A percentile compares a stretch with the other conserved stretches of the same genome.
phyloP scores from a whole-genome alignment of 148 eudicot species.

The Nepenthes gracilis region DNA sequence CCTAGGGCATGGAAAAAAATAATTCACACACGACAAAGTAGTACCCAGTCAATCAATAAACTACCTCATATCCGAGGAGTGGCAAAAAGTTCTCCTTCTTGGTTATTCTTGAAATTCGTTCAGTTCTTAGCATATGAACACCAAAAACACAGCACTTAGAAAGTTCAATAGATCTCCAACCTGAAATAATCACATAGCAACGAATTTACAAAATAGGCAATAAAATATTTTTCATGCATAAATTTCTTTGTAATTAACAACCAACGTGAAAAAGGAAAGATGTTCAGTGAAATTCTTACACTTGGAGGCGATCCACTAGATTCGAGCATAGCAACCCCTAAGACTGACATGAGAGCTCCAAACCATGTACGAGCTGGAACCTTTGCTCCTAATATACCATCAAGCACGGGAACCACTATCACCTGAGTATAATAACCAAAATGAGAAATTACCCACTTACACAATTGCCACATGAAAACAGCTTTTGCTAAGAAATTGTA shows the following conservation, averaged over 20 bases:
- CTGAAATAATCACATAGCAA: slow-evolving; percentile 18
- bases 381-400: slow-evolving; percentile 55
- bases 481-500: background rate
- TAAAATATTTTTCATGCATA: too few relatives aligned
- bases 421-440: slow-evolving; percentile 31
- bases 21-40: background rate
- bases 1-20: slow-evolving; percentile 1
- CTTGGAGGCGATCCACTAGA: slow-evolving; percentile 73
- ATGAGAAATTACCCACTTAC: background rate
- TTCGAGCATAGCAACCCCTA: slow-evolving; percentile 68
- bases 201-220: background rate
- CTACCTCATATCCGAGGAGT: slow-evolving; percentile 67
- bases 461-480: background rate
- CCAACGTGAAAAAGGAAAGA: too few relatives aligned
- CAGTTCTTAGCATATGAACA: slow-evolving; percentile 68
- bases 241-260: too few relatives aligned
- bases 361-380: slow-evolving; percentile 58
- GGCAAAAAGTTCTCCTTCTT: slow-evolving; percentile 37
- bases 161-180: slow-evolving; percentile 67
- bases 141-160: slow-evolving; percentile 61
- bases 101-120: slow-evolving; percentile 47
- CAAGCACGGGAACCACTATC: slow-evolving; percentile 66
- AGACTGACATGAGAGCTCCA: slow-evolving; percentile 50
- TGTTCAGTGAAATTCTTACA: slow-evolving; percentile 24
- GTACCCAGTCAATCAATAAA: background rate